These are phyloP conservation scores for Juglanconis juglandina DNA, from an alignment of 2,329 filamentous ascomycete genomes.

Conservation along the genomic window DNA sequence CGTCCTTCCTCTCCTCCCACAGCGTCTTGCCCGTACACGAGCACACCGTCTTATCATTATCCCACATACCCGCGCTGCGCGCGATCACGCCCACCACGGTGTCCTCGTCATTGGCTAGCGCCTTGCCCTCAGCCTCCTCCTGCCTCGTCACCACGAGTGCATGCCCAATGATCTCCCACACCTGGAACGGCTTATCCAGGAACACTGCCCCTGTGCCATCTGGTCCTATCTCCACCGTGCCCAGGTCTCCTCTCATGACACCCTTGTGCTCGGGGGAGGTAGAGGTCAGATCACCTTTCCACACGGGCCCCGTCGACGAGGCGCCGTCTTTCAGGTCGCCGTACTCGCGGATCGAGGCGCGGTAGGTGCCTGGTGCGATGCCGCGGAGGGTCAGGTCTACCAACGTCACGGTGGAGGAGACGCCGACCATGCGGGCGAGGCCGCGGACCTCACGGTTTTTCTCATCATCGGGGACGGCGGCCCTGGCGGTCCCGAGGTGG, in stretches of 20 bases:
- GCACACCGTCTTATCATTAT: conserved; percentile 97
- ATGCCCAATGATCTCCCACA: conserved; percentile 95
- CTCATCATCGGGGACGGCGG: conserved; percentile 25
- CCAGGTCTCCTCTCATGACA: conserved; percentile 61
- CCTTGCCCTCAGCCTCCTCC: conserved; percentile 52
- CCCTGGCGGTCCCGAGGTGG: conserved; percentile 37
- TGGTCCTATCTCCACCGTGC: conserved; percentile 69
- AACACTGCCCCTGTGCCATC: conserved; percentile 77
- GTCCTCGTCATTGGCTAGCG: conserved; percentile 71
- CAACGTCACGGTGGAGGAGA: conserved; percentile 72
- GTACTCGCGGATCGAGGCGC: conserved; percentile 77
- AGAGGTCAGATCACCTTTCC: conserved; percentile 48
- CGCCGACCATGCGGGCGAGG: conserved; percentile 89
- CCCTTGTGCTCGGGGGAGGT: conserved; percentile 42
- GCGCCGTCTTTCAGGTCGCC: conserved; percentile 84
- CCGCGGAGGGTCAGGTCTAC: conserved; percentile 86
- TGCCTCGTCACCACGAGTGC: conserved; percentile 79
- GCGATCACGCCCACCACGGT: conserved; percentile 93
- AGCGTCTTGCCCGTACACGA: conserved; percentile 97
- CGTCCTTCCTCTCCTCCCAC: conserved; percentile 93
- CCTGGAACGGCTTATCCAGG: conserved; percentile 74
- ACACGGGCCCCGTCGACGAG: conserved; percentile 78
- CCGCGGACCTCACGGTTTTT: conserved; percentile 67
- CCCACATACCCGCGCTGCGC: conserved; percentile 95
- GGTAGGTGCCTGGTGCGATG: conserved; percentile 75